Conservation (phyloP, 2,329 filamentous ascomycete species). For the Phyllosticta paracitricarpa region DNA sequence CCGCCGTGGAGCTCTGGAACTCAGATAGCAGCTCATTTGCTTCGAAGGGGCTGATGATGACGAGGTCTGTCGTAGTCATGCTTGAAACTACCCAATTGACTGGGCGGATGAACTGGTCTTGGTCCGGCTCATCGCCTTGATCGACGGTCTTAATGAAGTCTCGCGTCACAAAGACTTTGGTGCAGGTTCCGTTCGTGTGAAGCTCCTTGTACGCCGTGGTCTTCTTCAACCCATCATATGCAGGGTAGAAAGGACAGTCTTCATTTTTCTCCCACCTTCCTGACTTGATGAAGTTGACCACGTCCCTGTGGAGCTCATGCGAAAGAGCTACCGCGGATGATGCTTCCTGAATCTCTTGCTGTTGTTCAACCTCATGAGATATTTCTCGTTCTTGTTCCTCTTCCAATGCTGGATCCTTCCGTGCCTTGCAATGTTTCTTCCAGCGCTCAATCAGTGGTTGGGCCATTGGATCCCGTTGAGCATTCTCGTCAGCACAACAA, state of each 20-base stretch:
- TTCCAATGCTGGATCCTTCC: background rate
- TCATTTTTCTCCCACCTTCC: background rate
- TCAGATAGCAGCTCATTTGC: slow-evolving; percentile 40
- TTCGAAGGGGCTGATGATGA: slow-evolving; percentile 54
- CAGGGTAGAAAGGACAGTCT: background rate
- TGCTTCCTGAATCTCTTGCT: slow-evolving; percentile 42
- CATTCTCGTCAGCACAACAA: background rate
- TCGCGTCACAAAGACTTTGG: slow-evolving; percentile 35
- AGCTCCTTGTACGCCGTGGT: background rate
- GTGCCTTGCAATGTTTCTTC: background rate
- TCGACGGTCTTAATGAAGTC: slow-evolving; percentile 44
- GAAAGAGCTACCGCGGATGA: slow-evolving; percentile 25
- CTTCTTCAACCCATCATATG: background rate
- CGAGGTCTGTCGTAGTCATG: slow-evolving; percentile 17
- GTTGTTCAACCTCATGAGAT: slow-evolving; percentile 44
- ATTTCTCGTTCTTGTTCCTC: slow-evolving; percentile 45
- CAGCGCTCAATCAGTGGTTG: background rate
- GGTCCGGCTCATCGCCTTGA: background rate
- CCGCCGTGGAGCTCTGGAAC: slow-evolving; percentile 27
- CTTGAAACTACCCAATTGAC: slow-evolving; percentile 46
- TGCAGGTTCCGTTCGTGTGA: slow-evolving; percentile 19
- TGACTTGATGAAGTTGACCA: background rate
- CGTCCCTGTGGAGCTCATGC: background rate
- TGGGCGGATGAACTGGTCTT: slow-evolving; percentile 22
- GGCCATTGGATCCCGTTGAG: background rate